These are phyloP conservation scores for Hypericum androsaemum DNA, from an alignment of 345 rosid genomes.

Conservation along the genomic window DNA sequence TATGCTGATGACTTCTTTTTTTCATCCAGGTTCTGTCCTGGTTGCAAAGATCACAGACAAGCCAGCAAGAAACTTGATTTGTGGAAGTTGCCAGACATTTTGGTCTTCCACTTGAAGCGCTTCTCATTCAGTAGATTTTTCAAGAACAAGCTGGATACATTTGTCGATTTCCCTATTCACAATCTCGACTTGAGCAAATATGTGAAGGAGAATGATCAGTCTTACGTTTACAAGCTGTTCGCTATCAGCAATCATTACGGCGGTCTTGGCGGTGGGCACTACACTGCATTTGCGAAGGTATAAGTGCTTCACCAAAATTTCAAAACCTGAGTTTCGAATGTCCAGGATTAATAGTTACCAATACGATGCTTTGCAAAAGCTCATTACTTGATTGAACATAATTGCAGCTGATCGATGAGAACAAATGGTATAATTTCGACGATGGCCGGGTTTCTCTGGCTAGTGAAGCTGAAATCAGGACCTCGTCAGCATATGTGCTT, in stretches of 20 bases:
- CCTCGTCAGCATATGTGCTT: constrained; percentile 74
- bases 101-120: constrained; percentile 82
- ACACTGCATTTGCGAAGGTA: constrained; percentile 92
- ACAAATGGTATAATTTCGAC: constrained; percentile 86
- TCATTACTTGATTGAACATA: not conserved
- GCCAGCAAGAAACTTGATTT: constrained; percentile 87
- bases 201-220: constrained; percentile 44
- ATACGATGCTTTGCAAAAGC: not conserved
- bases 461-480: constrained; percentile 61
- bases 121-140: constrained; percentile 73
- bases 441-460: constrained; percentile 64
- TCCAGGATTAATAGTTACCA: not conserved
- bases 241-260: constrained; percentile 96
- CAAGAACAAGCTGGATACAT: constrained; percentile 76
- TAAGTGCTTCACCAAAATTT: not conserved
- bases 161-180: constrained; percentile 72
- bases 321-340: not conserved
- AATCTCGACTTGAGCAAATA: constrained; percentile 72
- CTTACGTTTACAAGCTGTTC: constrained; percentile 56
- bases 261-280: constrained; percentile 88
- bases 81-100: constrained; percentile 87
- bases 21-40: constrained; percentile 70
- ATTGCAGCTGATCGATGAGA: constrained; percentile 73
- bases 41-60: constrained; percentile 82
- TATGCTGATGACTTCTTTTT: constrained; percentile 2